Base-by-base conservation (phyloP, 805 yeast genomes). In the Candida mattraensis region DNA sequence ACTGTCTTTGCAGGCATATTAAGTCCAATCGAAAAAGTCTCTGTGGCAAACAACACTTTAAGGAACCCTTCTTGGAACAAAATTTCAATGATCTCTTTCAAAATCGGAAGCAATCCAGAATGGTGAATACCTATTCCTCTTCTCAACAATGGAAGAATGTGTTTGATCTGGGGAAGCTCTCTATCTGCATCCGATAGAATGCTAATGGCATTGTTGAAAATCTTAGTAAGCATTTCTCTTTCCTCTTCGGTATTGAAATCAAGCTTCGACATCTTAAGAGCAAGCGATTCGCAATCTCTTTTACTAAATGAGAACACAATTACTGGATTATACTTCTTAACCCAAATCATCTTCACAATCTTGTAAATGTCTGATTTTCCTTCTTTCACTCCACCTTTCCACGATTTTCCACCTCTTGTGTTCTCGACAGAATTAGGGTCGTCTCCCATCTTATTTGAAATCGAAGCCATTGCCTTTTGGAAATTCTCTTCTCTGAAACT, bases 1-100 rank as follows among this genome's bases (percentile, higher is more conserved):
- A 93, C 99, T 0, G 99, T 93, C 54, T 93, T 93, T 8, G 99
- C 98, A 53, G 99, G 99, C 99, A 93, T 93, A 66, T 93, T 93
- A 35, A 93, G 76, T 33, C 99, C 99, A 66, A 93, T 93, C 9
- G 98, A 89, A 59, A 93, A 93, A 3, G 99, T 93, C 62, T 93
- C 99, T 0, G 99, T 93, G 4, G 99, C 99, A 66, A 93, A 93
- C 39, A 93, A 67, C 1, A 91, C 98, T 60, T 93, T 93, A 40
- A 93, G 68, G 33, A 91, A 77, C 9, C 99, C 99, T 67, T 93
- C 98, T 64, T 93, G 99, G 69, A 93, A 93, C 40, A 93, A 66
- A 64, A 93, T 86, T 68, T 93, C 99, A 54, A 94, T 91, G 55
- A 98, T 99, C 64, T 98, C 82, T 57, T 83, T 81, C 48, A 93